Base-by-base conservation (phyloP, 768 basidiomycete species). In the Termitomyces titanicus region DNA sequence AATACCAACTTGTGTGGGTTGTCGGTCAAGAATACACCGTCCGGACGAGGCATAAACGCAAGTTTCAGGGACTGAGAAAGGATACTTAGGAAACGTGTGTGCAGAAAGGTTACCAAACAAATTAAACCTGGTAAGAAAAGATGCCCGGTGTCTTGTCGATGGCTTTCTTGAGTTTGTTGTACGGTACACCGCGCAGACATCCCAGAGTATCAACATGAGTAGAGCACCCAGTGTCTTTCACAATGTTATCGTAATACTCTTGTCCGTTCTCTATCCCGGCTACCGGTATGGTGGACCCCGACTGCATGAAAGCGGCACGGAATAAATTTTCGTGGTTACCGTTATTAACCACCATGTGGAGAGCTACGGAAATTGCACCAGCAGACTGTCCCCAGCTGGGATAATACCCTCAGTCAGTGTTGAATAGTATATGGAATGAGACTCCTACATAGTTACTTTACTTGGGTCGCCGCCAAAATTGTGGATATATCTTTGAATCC, bases 401-500 rank as follows among this genome's bases (percentile, higher is more conserved):
- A 52, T 31, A 17, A 31, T 37, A 6, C 5, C 7, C 50, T 1
- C 20, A 57, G 27, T 20, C 17, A 29, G 25, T 37, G 3, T 39
- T n/a, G 8, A 8, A 13, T 7, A n/a, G 24, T 8, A 38, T n/a
- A 9, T 9, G 12, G 17, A 47, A 47, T 20, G 18, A 15, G 31
- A 5, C 3, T 56, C 78, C 49, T 64, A 83, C 79, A 83, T 76
- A 0, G 82, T 83, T 2, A 84, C 84, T 64, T 81, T 84, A 2
- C 63, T 64, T 0, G 81, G 79, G 65, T 89, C 85, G 11, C 88
- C 88, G 1, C 86, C 86, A 58, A 88, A 89, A 8, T 72, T 70
- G 33, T 66, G 59, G 58, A 88, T 85, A 63, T 89, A 82, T 62
- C 82, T 80, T 59, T 85, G 80, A 1, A 89, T 72, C 87, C 87